Evolutionary conservation across 2,329 filamentous ascomycete species (phyloP).

Genomic region (Neoarthrinium moseri): DNA sequence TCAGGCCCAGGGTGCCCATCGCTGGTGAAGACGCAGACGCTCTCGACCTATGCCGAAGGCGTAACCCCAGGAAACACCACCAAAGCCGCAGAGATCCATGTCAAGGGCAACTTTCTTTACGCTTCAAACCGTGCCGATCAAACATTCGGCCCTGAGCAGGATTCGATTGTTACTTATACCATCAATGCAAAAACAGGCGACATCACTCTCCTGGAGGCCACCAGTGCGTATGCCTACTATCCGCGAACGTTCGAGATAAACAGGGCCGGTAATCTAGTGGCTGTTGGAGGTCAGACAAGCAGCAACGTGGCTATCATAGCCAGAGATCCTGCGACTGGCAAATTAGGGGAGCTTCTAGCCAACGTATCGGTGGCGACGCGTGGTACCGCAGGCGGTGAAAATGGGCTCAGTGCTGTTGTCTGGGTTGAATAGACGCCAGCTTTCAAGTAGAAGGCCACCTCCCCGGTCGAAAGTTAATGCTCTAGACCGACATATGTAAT

Average conservation of each 20-base stretch:
- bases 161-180: conserved; percentile 8
- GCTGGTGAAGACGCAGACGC: conserved; percentile 43
- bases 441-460: no score
- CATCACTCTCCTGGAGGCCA: conserved; percentile 4
- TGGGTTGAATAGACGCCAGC: conserved; percentile 16
- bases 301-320: conserved; percentile 10
- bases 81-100: conserved; percentile 54
- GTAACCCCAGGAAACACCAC: conserved; percentile 40
- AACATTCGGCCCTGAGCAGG: conserved; percentile 9
- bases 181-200: background rate
- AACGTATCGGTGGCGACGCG: conserved; percentile 10
- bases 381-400: conserved; percentile 11
- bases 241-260: conserved; percentile 11
- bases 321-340: conserved; percentile 8
- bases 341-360: conserved; percentile 7
- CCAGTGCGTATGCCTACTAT: conserved; percentile 6
- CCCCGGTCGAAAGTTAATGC: no score
- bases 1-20: conserved; percentile 37
- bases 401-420: conserved; percentile 12
- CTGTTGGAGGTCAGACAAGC: conserved; percentile 11
- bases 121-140: conserved; percentile 11
- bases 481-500: no score
- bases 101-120: conserved; percentile 35
- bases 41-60: conserved; percentile 45
- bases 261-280: conserved; percentile 7